Base-by-base conservation (phyloP, 1,284 basidiomycete genomes). In the Tremellales sp. region DNA sequence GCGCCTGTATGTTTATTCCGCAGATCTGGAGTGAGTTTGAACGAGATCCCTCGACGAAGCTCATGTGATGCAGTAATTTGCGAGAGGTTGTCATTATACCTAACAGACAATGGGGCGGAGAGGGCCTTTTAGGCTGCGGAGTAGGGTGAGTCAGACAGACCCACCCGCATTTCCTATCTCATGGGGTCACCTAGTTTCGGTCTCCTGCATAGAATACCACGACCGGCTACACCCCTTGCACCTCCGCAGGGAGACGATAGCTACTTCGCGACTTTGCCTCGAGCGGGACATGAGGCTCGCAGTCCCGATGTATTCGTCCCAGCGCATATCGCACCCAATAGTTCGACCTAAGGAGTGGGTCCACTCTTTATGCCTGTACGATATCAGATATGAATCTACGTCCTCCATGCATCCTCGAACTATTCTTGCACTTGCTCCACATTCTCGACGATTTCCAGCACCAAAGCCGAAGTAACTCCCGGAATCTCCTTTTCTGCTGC, bases 21-120 rank as follows among this genome's bases (percentile, higher is more conserved):
- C 90, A 57, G 94, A 97, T 73, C 94, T 97, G 63, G 92, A 98
- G 89, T 92, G 71, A 54, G 88, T 78, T n/a, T 24, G 14, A 16
- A 14, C 3, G 8, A 22, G 13, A 13, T 18, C 41, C 27, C 26
- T 12, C 18, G 5, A n/a, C 8, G 25, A 4, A 18, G 43, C 66
- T 71, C 14, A 73, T 69, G 7, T 54, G 69, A 35, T 27, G 26
- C 26, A 93, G 89, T 71, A 87, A 89, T 42, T 79, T 93, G 40
- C 79, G 90, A 56, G 90, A 94, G 67, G 90, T 93, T 8, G 87
- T 94, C 19, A 73, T 94, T 25, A 87, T 95, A 35, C 92, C 92
- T 8, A 97, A 95, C 68, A 79, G 89, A 47, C 87, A 93, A 58
- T 97, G 92, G 92, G 92, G 91, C 38, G 92, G 92, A 8, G 90